phyloP scores from a whole-genome alignment of 306 rosid genomes.

The Glycine soja region DNA sequence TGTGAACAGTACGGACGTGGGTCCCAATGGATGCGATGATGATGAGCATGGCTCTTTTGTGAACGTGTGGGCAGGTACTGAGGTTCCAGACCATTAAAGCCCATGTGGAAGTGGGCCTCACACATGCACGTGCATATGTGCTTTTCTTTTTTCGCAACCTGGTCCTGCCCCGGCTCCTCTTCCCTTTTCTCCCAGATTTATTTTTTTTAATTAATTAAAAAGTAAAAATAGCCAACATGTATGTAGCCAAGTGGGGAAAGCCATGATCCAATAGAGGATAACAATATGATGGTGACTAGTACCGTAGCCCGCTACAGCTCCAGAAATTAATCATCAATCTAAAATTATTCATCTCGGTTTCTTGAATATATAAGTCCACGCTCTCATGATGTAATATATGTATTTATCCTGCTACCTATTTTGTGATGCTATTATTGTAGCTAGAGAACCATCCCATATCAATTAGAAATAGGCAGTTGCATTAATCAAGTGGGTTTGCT shows the following conservation, averaged over 20 bases:
- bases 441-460: no score
- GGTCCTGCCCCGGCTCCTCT: no score
- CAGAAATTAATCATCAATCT: conserved; percentile 33
- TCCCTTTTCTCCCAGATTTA: no score
- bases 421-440: no score
- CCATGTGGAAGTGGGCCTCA: conserved; percentile 86
- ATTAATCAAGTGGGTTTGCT: background rate
- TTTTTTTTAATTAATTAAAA: no score
- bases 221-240: no score
- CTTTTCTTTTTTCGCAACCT: conserved; percentile 45
- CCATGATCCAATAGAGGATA: conserved; percentile 22
- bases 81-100: conserved; percentile 61
- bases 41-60: conserved; percentile 46
- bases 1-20: conserved; percentile 58
- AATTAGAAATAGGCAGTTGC: no score
- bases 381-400: no score
- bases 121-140: conserved; percentile 79
- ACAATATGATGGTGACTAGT: conserved; percentile 43
- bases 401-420: no score
- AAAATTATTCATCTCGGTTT: conserved; percentile 2
- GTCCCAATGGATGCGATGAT: conserved; percentile 56
- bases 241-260: conserved; percentile 40
- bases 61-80: conserved; percentile 70
- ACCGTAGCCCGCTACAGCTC: conserved; percentile 1
- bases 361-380: no score